phyloP scores from a whole-genome alignment of 768 basidiomycete genomes.

The Psilocybe sp. region DNA sequence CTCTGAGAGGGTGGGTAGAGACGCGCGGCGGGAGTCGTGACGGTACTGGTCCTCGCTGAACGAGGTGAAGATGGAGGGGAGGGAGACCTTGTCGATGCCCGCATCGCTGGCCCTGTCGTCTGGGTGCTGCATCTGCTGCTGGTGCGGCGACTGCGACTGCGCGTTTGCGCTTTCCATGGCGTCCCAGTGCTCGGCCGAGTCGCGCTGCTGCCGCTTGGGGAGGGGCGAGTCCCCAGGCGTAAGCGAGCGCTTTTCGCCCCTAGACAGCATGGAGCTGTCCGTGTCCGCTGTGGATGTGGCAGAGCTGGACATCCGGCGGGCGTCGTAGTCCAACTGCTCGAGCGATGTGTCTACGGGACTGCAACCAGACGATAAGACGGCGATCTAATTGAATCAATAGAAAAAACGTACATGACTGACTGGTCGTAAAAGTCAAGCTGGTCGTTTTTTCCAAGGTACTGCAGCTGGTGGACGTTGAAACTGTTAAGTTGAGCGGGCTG shows the following conservation, averaged over 20 bases:
- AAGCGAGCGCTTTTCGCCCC: slow-evolving; percentile 56
- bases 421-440: slow-evolving; percentile 17
- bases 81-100: slow-evolving; percentile 55
- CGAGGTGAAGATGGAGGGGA: slow-evolving; percentile 71
- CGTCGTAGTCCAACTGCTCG: slow-evolving; percentile 52
- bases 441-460: slow-evolving; percentile 42
- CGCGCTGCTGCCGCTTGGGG: slow-evolving; percentile 44
- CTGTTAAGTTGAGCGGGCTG: slow-evolving; percentile 45
- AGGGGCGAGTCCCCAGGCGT: slow-evolving; percentile 56
- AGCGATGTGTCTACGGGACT: slow-evolving; percentile 34
- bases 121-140: no score
- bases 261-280: slow-evolving; percentile 57
- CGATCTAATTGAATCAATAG: slow-evolving; percentile 11
- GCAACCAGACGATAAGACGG: slow-evolving; percentile 13
- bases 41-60: slow-evolving; percentile 62
- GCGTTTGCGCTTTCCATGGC: slow-evolving; percentile 22
- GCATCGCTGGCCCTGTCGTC: slow-evolving; percentile 41
- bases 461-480: slow-evolving; percentile 64
- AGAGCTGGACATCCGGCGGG: slow-evolving; percentile 77
- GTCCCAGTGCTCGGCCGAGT: slow-evolving; percentile 36
- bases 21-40: slow-evolving; percentile 57
- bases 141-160: slow-evolving; percentile 16
- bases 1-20: slow-evolving; percentile 62
- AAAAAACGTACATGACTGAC: slow-evolving; percentile 18
- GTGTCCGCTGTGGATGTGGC: slow-evolving; percentile 67